Evolutionary conservation across 495 filamentous ascomycete genomes (phyloP), one percentile per base, ranked within the genome.

Genomic region (Entonaema liquescens): DNA sequence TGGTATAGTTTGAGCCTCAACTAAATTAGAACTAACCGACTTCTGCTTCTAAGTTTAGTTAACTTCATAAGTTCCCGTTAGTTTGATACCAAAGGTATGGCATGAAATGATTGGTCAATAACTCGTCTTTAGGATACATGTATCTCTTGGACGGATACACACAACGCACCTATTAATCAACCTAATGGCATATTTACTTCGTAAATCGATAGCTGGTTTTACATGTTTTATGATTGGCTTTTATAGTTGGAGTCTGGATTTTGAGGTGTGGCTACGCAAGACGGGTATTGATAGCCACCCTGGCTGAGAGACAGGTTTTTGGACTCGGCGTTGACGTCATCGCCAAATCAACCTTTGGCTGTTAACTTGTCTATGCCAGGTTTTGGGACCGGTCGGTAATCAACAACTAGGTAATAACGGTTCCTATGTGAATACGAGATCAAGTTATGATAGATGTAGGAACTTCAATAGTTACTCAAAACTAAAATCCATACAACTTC

Each of bases 271-370:
- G 17, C 40, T 21, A 21, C 40, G 17, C 40, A 21, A n/a, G 17
- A 44, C 40, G 8, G n/a, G 19, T 7, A 42, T 19, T 19, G 15
- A 42, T 42, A 44, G 6, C 40, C 40, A 44, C 40, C 17, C 7
- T 9, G 40, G 42, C 2, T 11, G 9, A 47, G 19, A 36, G 54
- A 57, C 29, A 57, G 29, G 54, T 36, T 63, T 70, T 70, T 65
- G 12, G 15, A 28, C 31, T 59, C n/a, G n/a, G 31, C 33, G 23
- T 60, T 70, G 67, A 70, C 67, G 67, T 70, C 67, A 70, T 70
- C 28, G 23, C 17, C 26, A 28, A 49, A 47, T 29, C 42, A 44
- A 42, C 60, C 25, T 55, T 60, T 28, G 47, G 35, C 36, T 35
- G 12, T 55, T 4, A 59, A 55, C 25, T 36, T 21, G 54, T 19